Evolutionary conservation across 2,329 filamentous ascomycete genomes (phyloP), one percentile per base, ranked within the genome.

Genomic region (Plectosphaerella plurivora): DNA sequence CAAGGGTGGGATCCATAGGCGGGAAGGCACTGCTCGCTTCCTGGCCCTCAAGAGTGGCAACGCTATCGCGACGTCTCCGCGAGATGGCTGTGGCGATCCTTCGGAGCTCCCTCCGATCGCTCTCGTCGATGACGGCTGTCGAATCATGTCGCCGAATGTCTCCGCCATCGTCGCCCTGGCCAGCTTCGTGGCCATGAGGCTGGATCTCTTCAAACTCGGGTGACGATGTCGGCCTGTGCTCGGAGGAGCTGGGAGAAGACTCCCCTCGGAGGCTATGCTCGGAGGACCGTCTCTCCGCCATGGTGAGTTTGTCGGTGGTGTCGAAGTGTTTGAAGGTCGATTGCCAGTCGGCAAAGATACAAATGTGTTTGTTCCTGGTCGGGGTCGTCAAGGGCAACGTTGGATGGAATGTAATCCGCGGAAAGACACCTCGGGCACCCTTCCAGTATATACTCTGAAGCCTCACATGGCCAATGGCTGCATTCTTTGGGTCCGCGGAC

Each of bases 31-130:
- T 52, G 16, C 49, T 41, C 15, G 48, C 49, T n/a, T 54, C 47
- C 56, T 51, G 25, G 50, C 48, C 5, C 48, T 56, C 1, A 49
- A 51, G 1, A 54, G 49, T 2, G 52, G 59, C 57, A 12, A 59
- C 57, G 35, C 56, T 57, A 7, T 65, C 67, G 15, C 63, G 65
- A 5, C 67, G 66, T 1, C 62, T 66, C 1, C 63, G 68, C 1
- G 70, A 73, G 1, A 75, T 64, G 2, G 61, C 65, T 1, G 71
- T 73, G 1, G 72, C 73, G 37, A 75, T 68, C 4, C 64, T 62
- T 18, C 69, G 65, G 14, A 75, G 63, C 51, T 75, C 72, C 2
- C 55, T 59, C n/a, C 63, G 62, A 47, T 69, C 68, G 18, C 59
- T 58, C 18, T 65, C 61, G 4, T 68, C 66, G 33, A 73, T 59